Conservation (phyloP, 1,139 yeast species). For the Taphrina pruni region DNA sequence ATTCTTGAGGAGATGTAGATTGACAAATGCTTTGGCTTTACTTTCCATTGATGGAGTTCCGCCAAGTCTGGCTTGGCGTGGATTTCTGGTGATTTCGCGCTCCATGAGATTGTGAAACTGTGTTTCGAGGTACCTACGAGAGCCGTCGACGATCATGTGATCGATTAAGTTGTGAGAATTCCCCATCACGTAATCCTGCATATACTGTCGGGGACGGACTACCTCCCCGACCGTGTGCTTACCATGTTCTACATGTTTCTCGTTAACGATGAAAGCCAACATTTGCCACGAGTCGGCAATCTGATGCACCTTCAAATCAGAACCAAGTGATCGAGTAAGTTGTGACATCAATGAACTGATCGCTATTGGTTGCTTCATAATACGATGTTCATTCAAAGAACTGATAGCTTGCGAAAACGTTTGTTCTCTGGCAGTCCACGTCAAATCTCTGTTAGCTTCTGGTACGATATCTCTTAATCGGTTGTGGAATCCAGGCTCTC, state of each 20-base stretch:
- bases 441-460: not conserved
- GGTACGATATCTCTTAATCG: not conserved
- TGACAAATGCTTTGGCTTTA: slow-evolving; percentile 72
- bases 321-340: slow-evolving; percentile 22
- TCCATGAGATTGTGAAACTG: slow-evolving; percentile 83
- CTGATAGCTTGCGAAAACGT: slow-evolving; percentile 32
- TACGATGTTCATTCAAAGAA: slow-evolving; percentile 34
- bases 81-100: slow-evolving; percentile 68
- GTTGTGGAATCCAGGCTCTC: not conserved
- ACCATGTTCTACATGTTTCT: slow-evolving; percentile 46
- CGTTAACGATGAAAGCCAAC: slow-evolving; percentile 49
- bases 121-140: slow-evolving; percentile 68
- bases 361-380: slow-evolving; percentile 28
- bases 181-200: slow-evolving; percentile 49
- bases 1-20: slow-evolving; percentile 53
- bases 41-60: slow-evolving; percentile 74
- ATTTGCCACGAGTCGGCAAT: slow-evolving; percentile 54
- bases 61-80: slow-evolving; percentile 61
- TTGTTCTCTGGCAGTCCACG: slow-evolving; percentile 31
- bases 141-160: slow-evolving; percentile 58
- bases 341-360: slow-evolving; percentile 30
- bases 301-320: slow-evolving; percentile 48
- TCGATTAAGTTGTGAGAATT: slow-evolving; percentile 50
- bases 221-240: slow-evolving; percentile 45
- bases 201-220: slow-evolving; percentile 59